Conservation (phyloP, 2,329 filamentous ascomycete genomes). For the Aspergillus ochraceoroseus region DNA sequence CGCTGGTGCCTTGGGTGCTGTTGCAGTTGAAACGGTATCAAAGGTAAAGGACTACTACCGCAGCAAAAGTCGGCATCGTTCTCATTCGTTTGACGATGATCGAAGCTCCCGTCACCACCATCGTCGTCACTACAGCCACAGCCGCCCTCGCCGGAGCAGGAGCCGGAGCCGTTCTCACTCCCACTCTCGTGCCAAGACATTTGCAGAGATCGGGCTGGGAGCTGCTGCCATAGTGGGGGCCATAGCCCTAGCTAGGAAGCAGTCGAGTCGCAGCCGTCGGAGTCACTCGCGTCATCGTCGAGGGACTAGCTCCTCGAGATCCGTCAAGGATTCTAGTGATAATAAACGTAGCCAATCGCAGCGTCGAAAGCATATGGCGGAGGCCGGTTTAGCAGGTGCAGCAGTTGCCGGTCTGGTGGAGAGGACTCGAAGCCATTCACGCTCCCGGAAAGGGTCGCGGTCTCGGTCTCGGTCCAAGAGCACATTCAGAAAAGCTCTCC, state of each 20-base stretch:
- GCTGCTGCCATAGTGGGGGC: slow-evolving; percentile 58
- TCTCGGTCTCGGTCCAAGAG: slow-evolving; percentile 51
- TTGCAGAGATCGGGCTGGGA: slow-evolving; percentile 50
- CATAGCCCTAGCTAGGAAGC: slow-evolving; percentile 54
- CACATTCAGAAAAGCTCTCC: slow-evolving; percentile 53
- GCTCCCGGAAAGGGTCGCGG: slow-evolving; percentile 43
- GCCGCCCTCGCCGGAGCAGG: slow-evolving; percentile 31
- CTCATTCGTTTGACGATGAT: slow-evolving; percentile 41
- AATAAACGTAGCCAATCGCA: slow-evolving; percentile 43
- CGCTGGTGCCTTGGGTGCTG: slow-evolving; percentile 57
- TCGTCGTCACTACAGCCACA: slow-evolving; percentile 28
- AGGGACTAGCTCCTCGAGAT: slow-evolving; percentile 30
- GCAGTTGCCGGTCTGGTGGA: slow-evolving; percentile 59
- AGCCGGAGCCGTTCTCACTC: slow-evolving; percentile 46
- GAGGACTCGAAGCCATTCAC: slow-evolving; percentile 54
- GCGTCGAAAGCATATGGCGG: slow-evolving; percentile 56
- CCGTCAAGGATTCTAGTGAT: slow-evolving; percentile 20
- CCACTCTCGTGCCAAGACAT: slow-evolving; percentile 48
- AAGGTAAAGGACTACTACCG: slow-evolving; percentile 49
- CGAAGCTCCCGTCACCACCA: slow-evolving; percentile 33
- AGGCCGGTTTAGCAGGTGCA: slow-evolving; percentile 59
- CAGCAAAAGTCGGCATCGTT: slow-evolving; percentile 44
- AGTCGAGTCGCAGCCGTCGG: slow-evolving; percentile 47
- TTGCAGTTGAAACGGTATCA: slow-evolving; percentile 56
- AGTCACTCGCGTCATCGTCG: slow-evolving; percentile 46